Evolutionary conservation across 2,329 filamentous ascomycete genomes (phyloP), one percentile per base, ranked within the genome.

Genomic region (Hymenoscyphus linearis): DNA sequence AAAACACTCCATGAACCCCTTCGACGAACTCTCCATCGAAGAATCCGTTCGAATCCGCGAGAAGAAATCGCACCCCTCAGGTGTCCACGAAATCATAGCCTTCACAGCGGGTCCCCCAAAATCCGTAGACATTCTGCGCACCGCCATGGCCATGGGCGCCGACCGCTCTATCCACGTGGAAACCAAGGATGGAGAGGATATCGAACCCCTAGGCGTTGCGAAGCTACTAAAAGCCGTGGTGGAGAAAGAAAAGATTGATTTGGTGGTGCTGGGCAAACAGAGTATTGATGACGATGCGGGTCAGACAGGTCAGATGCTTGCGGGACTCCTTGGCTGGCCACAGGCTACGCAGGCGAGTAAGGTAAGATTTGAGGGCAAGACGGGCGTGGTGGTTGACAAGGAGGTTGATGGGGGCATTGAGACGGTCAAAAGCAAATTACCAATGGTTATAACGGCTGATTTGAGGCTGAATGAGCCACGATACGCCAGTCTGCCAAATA

Each of bases 1-100:
- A 73, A 98, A 98, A 79, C 93, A 98, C 83, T 93, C 88, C 75
- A 93, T 99, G 85, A 99, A 98, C 82, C 95, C 95, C 22, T 99
- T 99, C 79, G 95, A 99, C 81, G 95, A 99, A 77, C 90, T 99
- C 72, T 96, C 92, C 52, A 87, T 99, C 76, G 95, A 99, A 79
- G 95, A 98, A 80, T 91, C 93, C 57, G 90, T 97, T 57, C 91
- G 91, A 47, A 89, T 99, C 74, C 93, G 95, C 76, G 93, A 98
- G 76, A 89, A 90, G 80, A 89, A 90, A 76, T 76, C 78, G 60
- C 85, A 85, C 18, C 83, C 86, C 18, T 80, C 84, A 66, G 87
- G 88, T 71, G 93, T 99, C 64, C 88, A 92, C 69, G 92, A 97
- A 75, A 98, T 99, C 73, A 87, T 95, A 74, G 89, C 91, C 70